phyloP scores from a whole-genome alignment of 2,329 filamentous ascomycete genomes.

The Cercospora sesami region DNA sequence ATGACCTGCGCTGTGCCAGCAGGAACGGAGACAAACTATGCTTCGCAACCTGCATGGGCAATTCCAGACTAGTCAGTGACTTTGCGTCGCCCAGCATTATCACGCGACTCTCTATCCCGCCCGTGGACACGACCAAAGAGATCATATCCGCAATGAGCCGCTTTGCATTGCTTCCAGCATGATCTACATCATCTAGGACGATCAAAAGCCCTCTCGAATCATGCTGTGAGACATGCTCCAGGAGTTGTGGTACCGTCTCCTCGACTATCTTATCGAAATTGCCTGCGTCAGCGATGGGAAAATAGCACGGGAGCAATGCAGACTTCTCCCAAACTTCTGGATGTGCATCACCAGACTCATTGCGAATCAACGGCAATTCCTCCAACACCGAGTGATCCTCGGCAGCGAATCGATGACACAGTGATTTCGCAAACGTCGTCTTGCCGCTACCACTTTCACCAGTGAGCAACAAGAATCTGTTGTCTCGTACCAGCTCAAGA shows the following conservation, averaged over 20 bases:
- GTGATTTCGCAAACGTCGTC: conserved; percentile 13
- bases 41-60: neutral
- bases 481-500: conserved; percentile 13
- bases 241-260: neutral
- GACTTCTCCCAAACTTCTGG: neutral
- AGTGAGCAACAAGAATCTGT: conserved; percentile 1
- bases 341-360: neutral
- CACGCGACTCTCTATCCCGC: neutral
- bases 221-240: neutral
- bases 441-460: conserved; percentile 11
- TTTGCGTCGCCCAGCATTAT: neutral
- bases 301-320: neutral
- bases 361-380: neutral
- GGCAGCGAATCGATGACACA: neutral
- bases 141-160: neutral
- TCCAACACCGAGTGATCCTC: neutral
- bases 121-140: neutral
- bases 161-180: neutral
- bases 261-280: neutral
- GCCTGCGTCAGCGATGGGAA: neutral
- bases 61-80: neutral
- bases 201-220: neutral
- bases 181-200: neutral
- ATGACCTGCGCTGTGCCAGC: neutral
- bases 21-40: neutral